phyloP scores from a whole-genome alignment of 2,329 filamentous ascomycete species.

The Aspergillus tamarii region DNA sequence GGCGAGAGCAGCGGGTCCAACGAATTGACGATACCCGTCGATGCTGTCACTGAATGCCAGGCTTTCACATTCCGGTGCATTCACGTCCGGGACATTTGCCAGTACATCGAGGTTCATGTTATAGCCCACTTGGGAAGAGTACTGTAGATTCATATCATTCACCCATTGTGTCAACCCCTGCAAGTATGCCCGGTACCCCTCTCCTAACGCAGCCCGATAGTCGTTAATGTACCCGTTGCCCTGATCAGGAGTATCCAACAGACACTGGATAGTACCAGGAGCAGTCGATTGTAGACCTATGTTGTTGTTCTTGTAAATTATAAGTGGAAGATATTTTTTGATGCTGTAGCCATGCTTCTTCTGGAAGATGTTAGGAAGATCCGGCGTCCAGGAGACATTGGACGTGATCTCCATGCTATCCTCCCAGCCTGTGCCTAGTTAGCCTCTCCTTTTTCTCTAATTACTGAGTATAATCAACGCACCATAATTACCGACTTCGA shows the following conservation, averaged over 20 bases:
- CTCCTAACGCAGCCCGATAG: slow-evolving; percentile 9
- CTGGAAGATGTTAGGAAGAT: slow-evolving; percentile 33
- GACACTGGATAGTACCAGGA: slow-evolving; percentile 11
- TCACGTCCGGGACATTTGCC: slow-evolving; percentile 35
- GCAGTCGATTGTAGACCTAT: slow-evolving; percentile 9
- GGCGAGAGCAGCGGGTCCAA: slow-evolving; percentile 43
- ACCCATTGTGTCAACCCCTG: slow-evolving; percentile 34
- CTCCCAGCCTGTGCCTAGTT: slow-evolving; percentile 13
- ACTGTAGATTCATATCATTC: slow-evolving; percentile 34
- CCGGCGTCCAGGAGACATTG: slow-evolving; percentile 40
- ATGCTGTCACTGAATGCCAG: slow-evolving; percentile 38
- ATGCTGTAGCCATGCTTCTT: slow-evolving; percentile 36
- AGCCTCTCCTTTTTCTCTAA: neutral
- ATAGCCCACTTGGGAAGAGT: slow-evolving; percentile 43
- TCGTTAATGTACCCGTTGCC: slow-evolving; percentile 15
- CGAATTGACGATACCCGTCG: slow-evolving; percentile 45
- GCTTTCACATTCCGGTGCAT: slow-evolving; percentile 44
- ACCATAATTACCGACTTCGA: slow-evolving; percentile 39
- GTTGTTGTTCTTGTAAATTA: slow-evolving; percentile 17
- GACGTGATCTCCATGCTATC: slow-evolving; percentile 32
- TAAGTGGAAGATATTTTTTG: slow-evolving; percentile 34
- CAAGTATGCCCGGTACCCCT: slow-evolving; percentile 31
- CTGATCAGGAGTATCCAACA: slow-evolving; percentile 13
- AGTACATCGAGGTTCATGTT: slow-evolving; percentile 46
- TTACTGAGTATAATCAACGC: neutral